Evolutionary conservation across 306 rosid species (phyloP).

Genomic region (Corylus heterophylla): DNA sequence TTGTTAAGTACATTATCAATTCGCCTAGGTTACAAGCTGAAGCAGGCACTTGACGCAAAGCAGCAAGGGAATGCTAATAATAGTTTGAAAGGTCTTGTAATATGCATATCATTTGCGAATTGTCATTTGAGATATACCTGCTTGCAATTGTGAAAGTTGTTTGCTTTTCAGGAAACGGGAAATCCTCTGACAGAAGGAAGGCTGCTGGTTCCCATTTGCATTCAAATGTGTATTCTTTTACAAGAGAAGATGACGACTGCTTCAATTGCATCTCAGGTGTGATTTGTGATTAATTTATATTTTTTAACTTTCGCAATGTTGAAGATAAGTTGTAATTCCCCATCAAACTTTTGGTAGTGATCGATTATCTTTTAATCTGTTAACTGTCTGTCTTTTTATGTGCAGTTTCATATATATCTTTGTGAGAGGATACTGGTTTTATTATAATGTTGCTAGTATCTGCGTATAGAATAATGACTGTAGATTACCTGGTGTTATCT

Average conservation of each 20-base stretch:
- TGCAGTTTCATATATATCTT: background rate
- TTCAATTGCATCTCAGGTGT: conserved; percentile 73
- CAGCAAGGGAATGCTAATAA: conserved; percentile 53
- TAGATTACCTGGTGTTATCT: background rate
- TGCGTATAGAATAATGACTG: background rate
- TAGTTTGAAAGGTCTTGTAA: conserved; percentile 29
- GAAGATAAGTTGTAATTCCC: background rate
- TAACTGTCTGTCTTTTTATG: conserved; percentile 7
- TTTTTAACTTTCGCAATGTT: conserved; percentile 15
- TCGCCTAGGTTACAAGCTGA: conserved; percentile 87
- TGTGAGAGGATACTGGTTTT: conserved; percentile 1
- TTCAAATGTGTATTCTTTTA: conserved; percentile 57
- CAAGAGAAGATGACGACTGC: conserved; percentile 60
- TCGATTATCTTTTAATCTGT: background rate
- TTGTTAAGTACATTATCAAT: conserved; percentile 77
- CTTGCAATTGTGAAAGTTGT: conserved; percentile 27
- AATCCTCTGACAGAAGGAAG: conserved; percentile 53
- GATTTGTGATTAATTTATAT: conserved; percentile 19
- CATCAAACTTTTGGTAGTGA: background rate
- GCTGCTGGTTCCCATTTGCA: conserved; percentile 51
- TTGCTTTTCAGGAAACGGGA: conserved; percentile 56
- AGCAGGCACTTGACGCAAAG: conserved; percentile 71
- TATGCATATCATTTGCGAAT: conserved; percentile 3
- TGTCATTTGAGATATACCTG: conserved; percentile 14
- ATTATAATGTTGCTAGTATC: background rate